A percentile compares a stretch with the other conserved stretches of the same genome.
Evolutionary conservation across 1,284 basidiomycete genomes (phyloP).

Genomic region (Lignosus rhinocerotis): DNA sequence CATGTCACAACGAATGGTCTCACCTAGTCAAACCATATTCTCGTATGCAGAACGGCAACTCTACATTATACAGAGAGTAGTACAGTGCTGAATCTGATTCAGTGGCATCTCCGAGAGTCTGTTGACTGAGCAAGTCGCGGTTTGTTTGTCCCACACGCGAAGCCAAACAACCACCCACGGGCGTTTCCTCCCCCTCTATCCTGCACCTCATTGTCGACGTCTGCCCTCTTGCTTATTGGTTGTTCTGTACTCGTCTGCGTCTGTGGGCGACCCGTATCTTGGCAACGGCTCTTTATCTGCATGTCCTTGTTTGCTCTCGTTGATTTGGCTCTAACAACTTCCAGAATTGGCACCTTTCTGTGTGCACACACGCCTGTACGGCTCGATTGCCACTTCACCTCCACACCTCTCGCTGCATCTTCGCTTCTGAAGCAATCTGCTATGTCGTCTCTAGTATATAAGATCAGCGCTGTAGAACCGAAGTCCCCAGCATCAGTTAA

Average conservation of each 20-base stretch:
- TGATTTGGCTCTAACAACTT: conserved; percentile 4
- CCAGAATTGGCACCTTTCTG: conserved; percentile 5
- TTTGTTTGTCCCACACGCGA: conserved; percentile 1
- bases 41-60: no score
- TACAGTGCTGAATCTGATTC: no score
- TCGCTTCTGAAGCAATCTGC: conserved; percentile 6
- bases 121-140: no score
- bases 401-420: not conserved
- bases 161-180: conserved; percentile 2
- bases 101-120: no score
- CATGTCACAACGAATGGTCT: no score
- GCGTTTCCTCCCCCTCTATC: not conserved
- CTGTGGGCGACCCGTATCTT: conserved; percentile 2
- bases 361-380: not conserved
- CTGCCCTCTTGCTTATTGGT: not conserved
- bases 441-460: conserved; percentile 4
- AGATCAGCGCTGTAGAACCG: not conserved
- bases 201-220: not conserved
- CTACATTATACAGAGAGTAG: no score
- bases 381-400: conserved; percentile 10
- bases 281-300: not conserved
- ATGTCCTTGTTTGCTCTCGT: not conserved
- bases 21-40: no score
- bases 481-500: conserved; percentile 5
- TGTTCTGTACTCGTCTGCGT: not conserved